Evolutionary conservation across 306 rosid species (phyloP), one percentile per base, ranked within the genome.

Genomic region (Fagus sylvatica): DNA sequence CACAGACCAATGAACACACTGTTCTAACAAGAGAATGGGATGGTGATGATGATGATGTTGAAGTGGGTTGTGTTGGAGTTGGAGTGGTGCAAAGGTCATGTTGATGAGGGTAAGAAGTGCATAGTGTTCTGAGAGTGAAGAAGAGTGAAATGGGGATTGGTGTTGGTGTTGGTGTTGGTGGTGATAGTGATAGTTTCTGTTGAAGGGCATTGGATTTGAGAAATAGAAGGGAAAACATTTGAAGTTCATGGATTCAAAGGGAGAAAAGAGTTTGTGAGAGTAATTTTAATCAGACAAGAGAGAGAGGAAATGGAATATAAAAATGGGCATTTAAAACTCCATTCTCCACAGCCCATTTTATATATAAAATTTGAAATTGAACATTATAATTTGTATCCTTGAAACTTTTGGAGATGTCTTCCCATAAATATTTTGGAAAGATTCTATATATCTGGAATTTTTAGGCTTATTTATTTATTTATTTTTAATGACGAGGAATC

Each of bases 1-100:
- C 89, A 30, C 80, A 77, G 15, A 92, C 95, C 79, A 88, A 43
- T 5, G 92, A 87, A 64, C 92, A 90, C 4, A 92, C 66, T 49
- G 69, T 53, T 75, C 83, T 76, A 73, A 90, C 88, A 16, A 70
- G 68, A 40, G 95, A 88, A 62, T 82, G 80, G 33, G 92, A 55
- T 17, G 80, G 59, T 19, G 85, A 76, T 57, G 74, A 65, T 37
- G 80, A 36, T 11, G 89, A 57, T 13, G 84, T 11, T 1, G 85
- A 34, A 39, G 78, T 54, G 40, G 85, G 61, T 55, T 12, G 81
- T 36, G 28, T 22, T 22, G 28, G 28, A 22, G 54, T 1, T 53
- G 82, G 33, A 66, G 83, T 12, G 76, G 78, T 4, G 48, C 51
- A 60, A 32, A 6, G 60, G 37, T 64, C 9, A 6, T 64, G 77